phyloP scores from a whole-genome alignment of 2,329 filamentous ascomycete genomes.

The Penicillium sp. region DNA sequence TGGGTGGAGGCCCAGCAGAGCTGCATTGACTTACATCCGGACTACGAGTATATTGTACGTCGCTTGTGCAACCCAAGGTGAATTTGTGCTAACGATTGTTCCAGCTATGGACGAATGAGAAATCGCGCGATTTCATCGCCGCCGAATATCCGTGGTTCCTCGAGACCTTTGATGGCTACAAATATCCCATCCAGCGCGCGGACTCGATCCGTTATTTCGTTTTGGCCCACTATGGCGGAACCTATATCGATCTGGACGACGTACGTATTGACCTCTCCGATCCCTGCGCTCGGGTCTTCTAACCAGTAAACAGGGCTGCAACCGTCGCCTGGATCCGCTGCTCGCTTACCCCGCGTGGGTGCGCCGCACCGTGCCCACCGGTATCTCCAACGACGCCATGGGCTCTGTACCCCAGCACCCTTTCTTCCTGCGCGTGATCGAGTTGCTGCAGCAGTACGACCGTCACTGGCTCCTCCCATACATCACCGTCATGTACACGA shows the following conservation, averaged over 20 bases:
- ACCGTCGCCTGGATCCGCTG: slow-evolving; percentile 62
- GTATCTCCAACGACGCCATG: slow-evolving; percentile 79
- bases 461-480: slow-evolving; percentile 66
- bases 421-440: slow-evolving; percentile 67
- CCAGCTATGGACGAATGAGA: slow-evolving; percentile 71
- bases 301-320: slow-evolving; percentile 54
- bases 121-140: slow-evolving; percentile 65
- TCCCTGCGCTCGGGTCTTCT: slow-evolving; percentile 3
- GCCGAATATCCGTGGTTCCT: slow-evolving; percentile 74
- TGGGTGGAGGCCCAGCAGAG: slow-evolving; percentile 63
- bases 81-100: slow-evolving; percentile 17
- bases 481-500: slow-evolving; percentile 74
- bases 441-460: slow-evolving; percentile 63
- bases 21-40: slow-evolving; percentile 63
- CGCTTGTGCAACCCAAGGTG: not conserved
- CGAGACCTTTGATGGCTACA: slow-evolving; percentile 68
- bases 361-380: slow-evolving; percentile 67
- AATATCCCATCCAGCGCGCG: slow-evolving; percentile 70
- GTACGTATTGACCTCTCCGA: slow-evolving; percentile 36
- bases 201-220: slow-evolving; percentile 78
- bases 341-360: slow-evolving; percentile 66
- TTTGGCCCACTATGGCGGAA: slow-evolving; percentile 69
- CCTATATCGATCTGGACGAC: slow-evolving; percentile 76
- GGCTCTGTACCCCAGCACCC: slow-evolving; percentile 67
- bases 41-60: slow-evolving; percentile 68